Base-by-base conservation (phyloP, 169 alveolate genomes). In the Plasmodium knowlesi region DNA sequence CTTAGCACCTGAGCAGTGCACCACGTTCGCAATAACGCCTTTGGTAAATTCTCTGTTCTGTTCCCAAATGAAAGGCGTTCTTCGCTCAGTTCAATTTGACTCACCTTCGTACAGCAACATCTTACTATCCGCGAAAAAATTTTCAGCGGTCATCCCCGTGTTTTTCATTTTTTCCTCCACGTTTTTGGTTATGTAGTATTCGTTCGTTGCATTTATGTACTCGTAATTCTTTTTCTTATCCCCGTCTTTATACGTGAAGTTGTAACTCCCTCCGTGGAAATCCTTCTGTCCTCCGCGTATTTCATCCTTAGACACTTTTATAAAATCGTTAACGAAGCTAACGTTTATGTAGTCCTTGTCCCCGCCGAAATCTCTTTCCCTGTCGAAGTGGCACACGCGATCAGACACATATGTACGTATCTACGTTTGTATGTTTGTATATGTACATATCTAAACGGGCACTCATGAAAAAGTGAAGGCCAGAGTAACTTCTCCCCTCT, bases 131-230 rank as follows among this genome's bases (percentile, higher is more conserved):
- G 46, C 22, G 61, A 73, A 73, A 74, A 85, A 85, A 53, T 85
- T 41, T 30, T 76, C 93, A 19, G 71, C 32, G 37, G 84, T 43
- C 46, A 85, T 85, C 79, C 93, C 93, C 14, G 93, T 85, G 86
- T 85, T 85, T 3, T 70, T 28, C 79, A 85, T 85, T 46, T 85
- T 85, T 30, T 85, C 93, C 79, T 85, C 85, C 43, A 85, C 93
- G 41, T 73, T 73, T 46, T 72, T 85, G 34, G 93, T 32, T 85
- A 85, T 74, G 78, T 74, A 85, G 32, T 85, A 85, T 43, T 85
- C 93, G 43, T 85, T 85, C 8, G 93, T 85, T 73, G 84, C 72
- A 85, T 74, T 85, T 74, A 85, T 85, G 67, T 43, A 85, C 22
- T 85, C 86, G 34, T 85, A 73, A 73, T 85, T 85, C 1, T 32